Evolutionary conservation across 371 early-diverging fungal species (phyloP).

Genomic region (Chytridium lagenaria): DNA sequence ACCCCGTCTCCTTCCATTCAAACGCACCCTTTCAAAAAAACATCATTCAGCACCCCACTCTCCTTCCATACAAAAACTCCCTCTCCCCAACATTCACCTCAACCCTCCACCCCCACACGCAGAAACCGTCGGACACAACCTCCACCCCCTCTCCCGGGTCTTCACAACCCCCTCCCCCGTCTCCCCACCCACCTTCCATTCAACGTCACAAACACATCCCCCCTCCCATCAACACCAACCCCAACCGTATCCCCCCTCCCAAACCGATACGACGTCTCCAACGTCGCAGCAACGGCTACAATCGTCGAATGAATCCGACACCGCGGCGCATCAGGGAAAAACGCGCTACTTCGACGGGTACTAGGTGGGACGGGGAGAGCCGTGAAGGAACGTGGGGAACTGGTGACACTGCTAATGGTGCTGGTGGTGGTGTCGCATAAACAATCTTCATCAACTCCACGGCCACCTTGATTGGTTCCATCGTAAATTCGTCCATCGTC

Average conservation of each 20-base stretch:
- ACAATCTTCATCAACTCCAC: background rate
- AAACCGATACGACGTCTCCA: background rate
- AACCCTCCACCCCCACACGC: slow-evolving; percentile 28
- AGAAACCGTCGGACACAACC: slow-evolving; percentile 21
- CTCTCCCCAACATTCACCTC: slow-evolving; percentile 26
- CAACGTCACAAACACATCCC: background rate
- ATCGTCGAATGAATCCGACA: background rate
- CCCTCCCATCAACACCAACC: background rate
- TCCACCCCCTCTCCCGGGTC: slow-evolving; percentile 18
- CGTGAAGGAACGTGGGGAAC: background rate
- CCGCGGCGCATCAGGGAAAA: background rate
- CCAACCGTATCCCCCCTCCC: slow-evolving; percentile 23
- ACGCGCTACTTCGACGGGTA: background rate
- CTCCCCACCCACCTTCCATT: slow-evolving; percentile 13
- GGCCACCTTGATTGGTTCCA: slow-evolving; percentile 21
- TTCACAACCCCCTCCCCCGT: background rate
- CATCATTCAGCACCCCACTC: background rate
- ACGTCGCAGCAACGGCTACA: background rate
- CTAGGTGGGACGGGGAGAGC: background rate
- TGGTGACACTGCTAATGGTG: background rate
- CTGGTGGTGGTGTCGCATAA: background rate
- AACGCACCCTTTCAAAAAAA: background rate
- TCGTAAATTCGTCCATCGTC: slow-evolving; percentile 40
- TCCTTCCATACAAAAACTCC: slow-evolving; percentile 12
- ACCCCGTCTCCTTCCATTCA: too few species aligned